These are phyloP conservation scores for Chiua virens DNA, from an alignment of 768 basidiomycete genomes.

Conservation along the genomic window DNA sequence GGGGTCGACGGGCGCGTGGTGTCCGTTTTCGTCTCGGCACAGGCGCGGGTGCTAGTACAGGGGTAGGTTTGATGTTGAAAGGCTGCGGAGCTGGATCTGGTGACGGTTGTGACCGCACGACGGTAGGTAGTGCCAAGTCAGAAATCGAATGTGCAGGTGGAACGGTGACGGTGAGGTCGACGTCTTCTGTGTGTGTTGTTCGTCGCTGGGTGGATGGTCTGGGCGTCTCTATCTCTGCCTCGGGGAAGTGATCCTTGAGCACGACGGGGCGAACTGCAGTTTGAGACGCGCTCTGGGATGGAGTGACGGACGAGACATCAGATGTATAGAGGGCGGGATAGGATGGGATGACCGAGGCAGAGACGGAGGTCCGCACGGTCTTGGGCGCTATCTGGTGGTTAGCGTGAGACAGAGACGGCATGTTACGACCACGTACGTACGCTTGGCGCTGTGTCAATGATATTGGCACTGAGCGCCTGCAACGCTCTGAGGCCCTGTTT, in stretches of 20 bases:
- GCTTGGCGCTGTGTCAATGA: neutral
- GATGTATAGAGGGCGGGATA: constrained; percentile 37
- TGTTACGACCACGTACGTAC: constrained; percentile 1
- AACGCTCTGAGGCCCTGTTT: constrained; percentile 49
- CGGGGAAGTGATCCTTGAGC: constrained; percentile 1
- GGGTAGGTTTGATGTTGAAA: too few relatives aligned
- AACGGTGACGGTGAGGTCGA: constrained; percentile 17
- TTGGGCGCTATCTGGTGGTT: too few relatives aligned
- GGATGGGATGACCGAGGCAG: constrained; percentile 3
- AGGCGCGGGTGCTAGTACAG: neutral
- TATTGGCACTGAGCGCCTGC: constrained; percentile 14
- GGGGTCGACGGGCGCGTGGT: constrained; percentile 14
- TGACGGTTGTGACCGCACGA: constrained; percentile 5
- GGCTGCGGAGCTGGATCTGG: neutral
- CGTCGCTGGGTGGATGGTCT: neutral
- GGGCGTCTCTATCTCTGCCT: neutral
- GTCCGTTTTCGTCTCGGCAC: constrained; percentile 2
- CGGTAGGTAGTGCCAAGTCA: constrained; percentile 27
- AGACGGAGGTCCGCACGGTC: too few relatives aligned
- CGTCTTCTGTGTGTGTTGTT: neutral
- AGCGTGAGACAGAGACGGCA: too few relatives aligned
- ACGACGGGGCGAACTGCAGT: constrained; percentile 16
- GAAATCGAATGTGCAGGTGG: constrained; percentile 30
- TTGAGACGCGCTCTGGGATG: constrained; percentile 79
- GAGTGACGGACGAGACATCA: constrained; percentile 64